Conservation (phyloP, 345 rosid genomes). For the Pseudoturritis turrita region DNA sequence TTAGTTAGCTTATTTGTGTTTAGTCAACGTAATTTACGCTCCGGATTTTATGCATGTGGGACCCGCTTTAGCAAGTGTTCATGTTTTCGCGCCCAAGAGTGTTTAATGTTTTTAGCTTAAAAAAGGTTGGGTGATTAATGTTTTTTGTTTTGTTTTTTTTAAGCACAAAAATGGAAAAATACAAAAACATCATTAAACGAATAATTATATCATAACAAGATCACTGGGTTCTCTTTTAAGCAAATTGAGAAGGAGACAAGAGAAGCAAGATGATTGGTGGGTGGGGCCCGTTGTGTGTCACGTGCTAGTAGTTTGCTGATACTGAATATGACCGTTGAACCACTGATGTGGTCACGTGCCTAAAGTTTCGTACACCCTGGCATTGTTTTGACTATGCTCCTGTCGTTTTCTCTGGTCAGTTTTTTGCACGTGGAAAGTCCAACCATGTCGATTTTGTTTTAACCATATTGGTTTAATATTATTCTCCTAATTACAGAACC, state of each 20-base stretch:
- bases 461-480: not conserved
- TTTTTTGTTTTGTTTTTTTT: no score
- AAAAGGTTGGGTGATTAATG: not conserved
- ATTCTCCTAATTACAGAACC: not conserved
- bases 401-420: constrained; percentile 10
- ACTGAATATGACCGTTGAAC: constrained; percentile 34
- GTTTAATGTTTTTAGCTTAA: not conserved
- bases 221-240: no score
- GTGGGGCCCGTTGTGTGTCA: constrained; percentile 23
- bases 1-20: not conserved
- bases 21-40: constrained; percentile 19
- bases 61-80: not conserved
- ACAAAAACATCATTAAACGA: not conserved
- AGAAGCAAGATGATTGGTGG: constrained; percentile 28
- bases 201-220: not conserved
- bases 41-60: constrained; percentile 17
- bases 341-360: constrained; percentile 28
- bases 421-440: constrained; percentile 26
- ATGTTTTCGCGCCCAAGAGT: constrained; percentile 19
- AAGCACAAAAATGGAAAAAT: not conserved
- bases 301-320: constrained; percentile 20
- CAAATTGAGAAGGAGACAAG: constrained; percentile 29
- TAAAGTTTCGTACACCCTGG: constrained; percentile 12
- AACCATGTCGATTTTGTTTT: constrained; percentile 11
- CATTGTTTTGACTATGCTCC: constrained; percentile 18